Evolutionary conservation across 2,329 filamentous ascomycete genomes (phyloP), one percentile per base, ranked within the genome.

Genomic region (Apiospora hydei): DNA sequence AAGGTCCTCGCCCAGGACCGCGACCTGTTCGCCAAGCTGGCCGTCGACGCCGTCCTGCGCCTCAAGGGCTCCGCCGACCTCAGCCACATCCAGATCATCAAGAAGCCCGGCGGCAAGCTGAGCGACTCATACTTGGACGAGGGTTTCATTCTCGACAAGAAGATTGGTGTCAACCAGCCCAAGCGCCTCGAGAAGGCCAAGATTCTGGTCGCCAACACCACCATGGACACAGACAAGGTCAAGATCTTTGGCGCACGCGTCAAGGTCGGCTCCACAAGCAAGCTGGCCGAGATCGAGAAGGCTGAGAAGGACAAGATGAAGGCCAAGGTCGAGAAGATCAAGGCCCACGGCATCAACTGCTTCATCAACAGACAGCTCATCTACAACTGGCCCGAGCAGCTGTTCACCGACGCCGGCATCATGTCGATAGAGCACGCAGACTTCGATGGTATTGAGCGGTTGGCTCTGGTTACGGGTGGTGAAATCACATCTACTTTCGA

Each of bases 201-300:
- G 87, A 99, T 99, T 76, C 85, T 99, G 71, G 94, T 99, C 30
- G 96, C 96, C 75, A 99, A 99, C 86, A 99, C 96, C 13, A 93
- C 95, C 16, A 99, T 99, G 96, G 96, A 99, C 84, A 99, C 96
- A 47, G 96, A 99, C 86, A 99, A 99, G 88, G 94, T 99, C 86
- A 99, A 99, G 89, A 98, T 99, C 79, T 99, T 99, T 79, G 96
- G 96, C 75, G 96, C 96, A 21, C 91, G 96, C 73, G 94, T 99
- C 79, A 98, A 98, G 89, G 96, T 99, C 73, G 93, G 94, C 77
- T 96, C 94, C 44, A 99, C 96, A 3, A 94, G 94, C 82, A 98
- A 98, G 88, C 89, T 99, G 69, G 96, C 96, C n/a, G 96, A 99
- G 80, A 88, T 99, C 71, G 96, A 99, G 84, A 98, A 97, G 89